phyloP scores from a whole-genome alignment of 768 basidiomycete genomes.

The Nidularia pulvinata region DNA sequence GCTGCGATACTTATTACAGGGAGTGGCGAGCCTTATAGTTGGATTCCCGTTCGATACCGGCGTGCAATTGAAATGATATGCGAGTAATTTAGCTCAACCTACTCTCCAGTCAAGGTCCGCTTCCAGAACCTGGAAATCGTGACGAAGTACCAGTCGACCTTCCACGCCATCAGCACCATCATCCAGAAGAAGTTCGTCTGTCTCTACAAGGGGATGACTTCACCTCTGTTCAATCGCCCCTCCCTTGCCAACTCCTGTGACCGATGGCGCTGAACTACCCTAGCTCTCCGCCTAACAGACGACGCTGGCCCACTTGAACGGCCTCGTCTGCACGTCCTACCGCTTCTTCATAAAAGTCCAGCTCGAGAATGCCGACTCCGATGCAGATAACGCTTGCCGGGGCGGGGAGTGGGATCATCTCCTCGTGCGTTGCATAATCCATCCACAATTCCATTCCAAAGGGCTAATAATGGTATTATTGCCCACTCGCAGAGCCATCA shows the following conservation, averaged over 20 bases:
- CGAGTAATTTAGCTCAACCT: neutral
- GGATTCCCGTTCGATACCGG: constrained; percentile 79
- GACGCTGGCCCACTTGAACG: constrained; percentile 69
- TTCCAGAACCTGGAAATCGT: constrained; percentile 67
- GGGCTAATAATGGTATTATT: neutral
- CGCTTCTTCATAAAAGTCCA: constrained; percentile 75
- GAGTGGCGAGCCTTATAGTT: constrained; percentile 64
- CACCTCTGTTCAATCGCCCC: constrained; percentile 64
- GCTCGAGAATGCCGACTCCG: constrained; percentile 43
- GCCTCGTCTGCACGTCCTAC: constrained; percentile 85
- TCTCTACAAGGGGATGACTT: constrained; percentile 75
- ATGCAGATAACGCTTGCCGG: constrained; percentile 79
- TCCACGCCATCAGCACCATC: constrained; percentile 69
- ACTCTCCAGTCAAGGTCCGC: constrained; percentile 69
- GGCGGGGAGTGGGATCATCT: constrained; percentile 74
- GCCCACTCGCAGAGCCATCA: constrained; percentile 51
- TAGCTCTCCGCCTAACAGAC: neutral
- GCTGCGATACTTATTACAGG: constrained; percentile 25
- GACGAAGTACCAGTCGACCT: constrained; percentile 57
- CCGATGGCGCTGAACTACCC: neutral
- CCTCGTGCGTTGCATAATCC: constrained; percentile 55
- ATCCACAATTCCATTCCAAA: constrained; percentile 1
- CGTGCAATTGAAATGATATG: constrained; percentile 3
- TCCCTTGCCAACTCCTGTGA: neutral
- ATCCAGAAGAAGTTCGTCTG: constrained; percentile 67